Conservation (phyloP, 345 rosid species). For the Eucalyptus melliodora region DNA sequence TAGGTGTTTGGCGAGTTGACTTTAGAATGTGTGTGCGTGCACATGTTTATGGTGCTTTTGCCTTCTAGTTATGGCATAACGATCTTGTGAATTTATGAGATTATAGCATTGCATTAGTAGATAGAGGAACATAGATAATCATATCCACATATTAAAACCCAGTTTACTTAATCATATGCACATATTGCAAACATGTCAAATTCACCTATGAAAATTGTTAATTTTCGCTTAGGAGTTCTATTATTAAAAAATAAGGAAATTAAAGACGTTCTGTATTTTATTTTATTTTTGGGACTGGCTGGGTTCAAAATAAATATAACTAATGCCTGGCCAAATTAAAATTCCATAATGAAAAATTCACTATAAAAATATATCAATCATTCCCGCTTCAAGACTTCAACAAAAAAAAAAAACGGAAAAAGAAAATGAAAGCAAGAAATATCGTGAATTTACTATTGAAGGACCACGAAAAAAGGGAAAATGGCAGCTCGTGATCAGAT, state of each 20-base stretch:
- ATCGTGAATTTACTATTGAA: neutral
- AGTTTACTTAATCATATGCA: neutral
- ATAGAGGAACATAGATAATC: neutral
- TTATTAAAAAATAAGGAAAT: neutral
- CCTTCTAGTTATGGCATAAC: neutral
- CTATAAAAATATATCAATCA: neutral
- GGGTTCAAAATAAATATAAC: too few species aligned
- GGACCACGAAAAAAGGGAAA: neutral
- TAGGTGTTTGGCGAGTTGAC: neutral
- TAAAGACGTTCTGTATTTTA: neutral
- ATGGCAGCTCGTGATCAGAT: neutral
- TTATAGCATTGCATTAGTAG: neutral
- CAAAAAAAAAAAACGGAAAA: neutral
- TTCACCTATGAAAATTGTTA: neutral
- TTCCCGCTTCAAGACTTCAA: neutral
- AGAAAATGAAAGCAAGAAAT: neutral
- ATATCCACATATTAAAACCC: neutral
- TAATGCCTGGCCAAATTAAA: neutral
- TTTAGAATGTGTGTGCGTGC: neutral
- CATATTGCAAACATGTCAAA: neutral
- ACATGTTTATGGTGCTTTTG: neutral
- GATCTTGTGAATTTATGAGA: neutral
- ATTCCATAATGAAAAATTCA: neutral
- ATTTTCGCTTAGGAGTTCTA: neutral
- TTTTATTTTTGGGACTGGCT: neutral